Percentiles rank a stretch among this genome's conserved stretches.
Conservation (phyloP, 1,139 yeast species). For the Protomyces gravidus region DNA sequence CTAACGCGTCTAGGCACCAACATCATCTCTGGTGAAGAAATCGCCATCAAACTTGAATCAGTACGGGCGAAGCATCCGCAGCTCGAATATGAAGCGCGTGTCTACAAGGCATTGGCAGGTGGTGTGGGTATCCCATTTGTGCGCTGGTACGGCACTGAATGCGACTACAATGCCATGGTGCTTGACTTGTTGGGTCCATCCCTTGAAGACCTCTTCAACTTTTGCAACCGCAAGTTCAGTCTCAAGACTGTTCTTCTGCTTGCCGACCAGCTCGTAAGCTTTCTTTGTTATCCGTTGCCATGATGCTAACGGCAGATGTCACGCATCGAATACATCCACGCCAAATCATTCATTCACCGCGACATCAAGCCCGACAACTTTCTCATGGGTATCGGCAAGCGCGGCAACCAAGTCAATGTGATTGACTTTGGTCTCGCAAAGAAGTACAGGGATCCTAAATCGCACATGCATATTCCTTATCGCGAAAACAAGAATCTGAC, state of each 20-base stretch:
- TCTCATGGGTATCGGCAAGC: constrained; percentile 91
- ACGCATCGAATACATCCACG: constrained; percentile 91
- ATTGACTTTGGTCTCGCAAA: constrained; percentile 98
- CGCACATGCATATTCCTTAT: constrained; percentile 92
- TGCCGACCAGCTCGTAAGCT: constrained; percentile 71
- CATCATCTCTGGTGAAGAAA: constrained; percentile 93
- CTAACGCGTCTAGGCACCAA: constrained; percentile 52
- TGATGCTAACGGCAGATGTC: constrained; percentile 47
- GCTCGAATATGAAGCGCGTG: constrained; percentile 92
- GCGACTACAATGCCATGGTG: constrained; percentile 95
- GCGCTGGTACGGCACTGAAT: constrained; percentile 95
- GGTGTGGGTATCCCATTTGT: constrained; percentile 97
- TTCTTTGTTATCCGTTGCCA: neutral
- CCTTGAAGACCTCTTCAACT: constrained; percentile 89
- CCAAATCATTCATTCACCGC: constrained; percentile 84
- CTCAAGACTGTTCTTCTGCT: constrained; percentile 86
- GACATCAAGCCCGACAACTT: constrained; percentile 94
- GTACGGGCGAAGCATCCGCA: constrained; percentile 93
- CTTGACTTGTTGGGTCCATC: constrained; percentile 94
- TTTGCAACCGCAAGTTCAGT: constrained; percentile 88
- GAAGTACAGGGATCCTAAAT: constrained; percentile 90
- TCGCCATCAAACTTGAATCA: constrained; percentile 90
- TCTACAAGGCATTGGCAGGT: constrained; percentile 78
- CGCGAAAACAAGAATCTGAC: constrained; percentile 93
- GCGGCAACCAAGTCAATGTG: constrained; percentile 91